phyloP scores from a whole-genome alignment of 108 stramenopile genomes.

The Seminavis robusta region DNA sequence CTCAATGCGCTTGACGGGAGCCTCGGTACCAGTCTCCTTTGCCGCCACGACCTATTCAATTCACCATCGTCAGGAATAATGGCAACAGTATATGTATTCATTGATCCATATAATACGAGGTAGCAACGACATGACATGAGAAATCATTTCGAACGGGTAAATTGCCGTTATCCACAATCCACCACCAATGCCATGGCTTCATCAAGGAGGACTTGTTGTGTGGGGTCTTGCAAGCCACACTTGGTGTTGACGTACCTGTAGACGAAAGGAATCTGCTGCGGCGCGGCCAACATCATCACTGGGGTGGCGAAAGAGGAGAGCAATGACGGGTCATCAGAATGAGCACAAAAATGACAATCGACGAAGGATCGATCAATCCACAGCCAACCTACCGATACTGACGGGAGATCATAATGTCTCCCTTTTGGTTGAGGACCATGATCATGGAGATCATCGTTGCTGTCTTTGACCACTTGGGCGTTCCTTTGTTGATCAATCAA shows the following conservation, averaged over 20 bases:
- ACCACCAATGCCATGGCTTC: no score
- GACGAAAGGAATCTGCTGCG: conserved; percentile 84
- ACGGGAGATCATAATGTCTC: conserved; percentile 91
- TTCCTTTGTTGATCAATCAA: no score
- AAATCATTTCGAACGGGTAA: no score
- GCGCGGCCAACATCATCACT: conserved; percentile 87
- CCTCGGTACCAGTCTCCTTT: conserved; percentile 93
- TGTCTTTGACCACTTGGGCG: no score
- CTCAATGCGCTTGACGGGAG: conserved; percentile 94
- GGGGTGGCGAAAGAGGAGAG: background rate
- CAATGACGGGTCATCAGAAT: conserved; percentile 1
- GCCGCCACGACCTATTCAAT: conserved; percentile 95
- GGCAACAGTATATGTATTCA: no score
- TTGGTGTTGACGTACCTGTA: conserved; percentile 71
- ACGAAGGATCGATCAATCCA: no score
- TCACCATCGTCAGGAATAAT: no score
- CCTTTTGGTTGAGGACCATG: conserved; percentile 89
- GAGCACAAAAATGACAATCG: background rate
- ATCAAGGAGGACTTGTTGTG: no score
- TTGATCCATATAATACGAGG: no score
- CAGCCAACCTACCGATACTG: conserved; percentile 81
- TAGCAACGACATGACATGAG: no score
- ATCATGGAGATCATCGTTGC: conserved; percentile 89
- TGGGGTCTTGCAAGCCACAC: no score
- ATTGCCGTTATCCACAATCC: no score